Evolutionary conservation across 306 rosid genomes (phyloP), one percentile per base, ranked within the genome.

Genomic region (Begonia masoniana): DNA sequence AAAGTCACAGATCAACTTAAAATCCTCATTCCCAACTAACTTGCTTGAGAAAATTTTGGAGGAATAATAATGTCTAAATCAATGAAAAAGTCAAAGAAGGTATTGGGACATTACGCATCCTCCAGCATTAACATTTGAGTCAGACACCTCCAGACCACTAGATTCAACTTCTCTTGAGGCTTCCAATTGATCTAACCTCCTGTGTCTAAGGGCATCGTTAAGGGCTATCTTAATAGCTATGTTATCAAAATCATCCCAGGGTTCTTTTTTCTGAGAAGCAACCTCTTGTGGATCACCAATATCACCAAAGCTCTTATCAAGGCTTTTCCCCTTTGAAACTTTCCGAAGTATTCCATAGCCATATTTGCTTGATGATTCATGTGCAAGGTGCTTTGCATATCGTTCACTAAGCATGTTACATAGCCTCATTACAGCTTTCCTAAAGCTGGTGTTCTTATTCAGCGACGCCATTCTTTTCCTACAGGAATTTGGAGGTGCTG

Each of bases 231-330:
- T 85, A 42, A 85, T 61, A 57, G 54, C 68, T 73, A 55, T 51
- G 60, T 71, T 72, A 70, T 81, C 79, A 61, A 91, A 75, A 75
- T 83, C 75, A 79, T 86, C 92, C 99, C 99, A 91, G 41, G 78
- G 66, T 70, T 73, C 89, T 64, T 71, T 75, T 54, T 68, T 57
- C 60, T 46, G 49, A 69, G 56, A 31, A 31, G 39, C 63, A 61
- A 61, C 60, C 69, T 31, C 73, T 49, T 63, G 71, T 60, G 55
- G 31, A 26, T 60, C 41, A 55, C 59, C 76, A 56, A 45, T 62
- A 63, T 47, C 62, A 23, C 61, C 62, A 50, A 57, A 9, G 54
- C 45, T 62, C 50, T 41, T 47, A 50, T 59, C 41, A 61, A 53
- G 62, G 62, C 26, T 72, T 64, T 66, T 62, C 65, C 68, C 62